phyloP scores from a whole-genome alignment of 2,329 filamentous ascomycete species.

The Byssoonygena ceratinophila region DNA sequence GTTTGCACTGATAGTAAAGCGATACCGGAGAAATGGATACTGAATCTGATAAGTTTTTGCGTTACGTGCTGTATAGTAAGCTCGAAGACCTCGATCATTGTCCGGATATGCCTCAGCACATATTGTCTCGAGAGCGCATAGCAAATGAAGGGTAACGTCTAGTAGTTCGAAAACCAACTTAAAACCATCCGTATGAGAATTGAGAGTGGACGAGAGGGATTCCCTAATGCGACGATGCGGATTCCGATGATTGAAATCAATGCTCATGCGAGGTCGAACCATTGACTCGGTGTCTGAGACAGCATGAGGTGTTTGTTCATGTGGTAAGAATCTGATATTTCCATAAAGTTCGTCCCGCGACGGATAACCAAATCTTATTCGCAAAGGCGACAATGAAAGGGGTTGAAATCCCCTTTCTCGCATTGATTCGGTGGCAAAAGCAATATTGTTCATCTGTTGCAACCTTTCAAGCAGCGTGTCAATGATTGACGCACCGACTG shows the following conservation, averaged over 20 bases:
- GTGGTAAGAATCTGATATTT: slow-evolving; percentile 25
- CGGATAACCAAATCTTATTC: slow-evolving; percentile 29
- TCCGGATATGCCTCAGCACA: slow-evolving; percentile 21
- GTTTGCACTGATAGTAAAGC: slow-evolving; percentile 26
- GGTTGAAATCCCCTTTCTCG: slow-evolving; percentile 26
- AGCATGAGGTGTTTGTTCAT: slow-evolving; percentile 17
- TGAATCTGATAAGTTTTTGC: slow-evolving; percentile 29
- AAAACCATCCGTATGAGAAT: slow-evolving; percentile 23
- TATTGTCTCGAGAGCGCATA: slow-evolving; percentile 30
- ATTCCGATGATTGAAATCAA: slow-evolving; percentile 28
- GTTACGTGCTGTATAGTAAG: slow-evolving; percentile 29
- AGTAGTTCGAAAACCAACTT: slow-evolving; percentile 28
- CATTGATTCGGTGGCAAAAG: slow-evolving; percentile 29
- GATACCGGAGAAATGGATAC: slow-evolving; percentile 27
- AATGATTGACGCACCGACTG: slow-evolving; percentile 30
- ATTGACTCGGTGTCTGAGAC: neutral
- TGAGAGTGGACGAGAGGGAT: slow-evolving; percentile 30
- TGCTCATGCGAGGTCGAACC: slow-evolving; percentile 20
- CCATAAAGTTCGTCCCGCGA: slow-evolving; percentile 23
- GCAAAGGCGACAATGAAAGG: slow-evolving; percentile 28
- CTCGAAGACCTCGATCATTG: slow-evolving; percentile 17
- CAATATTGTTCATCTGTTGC: slow-evolving; percentile 31
- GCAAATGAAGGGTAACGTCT: slow-evolving; percentile 29
- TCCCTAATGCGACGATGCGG: slow-evolving; percentile 35
- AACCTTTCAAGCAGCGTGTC: slow-evolving; percentile 28